phyloP scores from a whole-genome alignment of 2,329 filamentous ascomycete species.

The Colletotrichum tropicicola region DNA sequence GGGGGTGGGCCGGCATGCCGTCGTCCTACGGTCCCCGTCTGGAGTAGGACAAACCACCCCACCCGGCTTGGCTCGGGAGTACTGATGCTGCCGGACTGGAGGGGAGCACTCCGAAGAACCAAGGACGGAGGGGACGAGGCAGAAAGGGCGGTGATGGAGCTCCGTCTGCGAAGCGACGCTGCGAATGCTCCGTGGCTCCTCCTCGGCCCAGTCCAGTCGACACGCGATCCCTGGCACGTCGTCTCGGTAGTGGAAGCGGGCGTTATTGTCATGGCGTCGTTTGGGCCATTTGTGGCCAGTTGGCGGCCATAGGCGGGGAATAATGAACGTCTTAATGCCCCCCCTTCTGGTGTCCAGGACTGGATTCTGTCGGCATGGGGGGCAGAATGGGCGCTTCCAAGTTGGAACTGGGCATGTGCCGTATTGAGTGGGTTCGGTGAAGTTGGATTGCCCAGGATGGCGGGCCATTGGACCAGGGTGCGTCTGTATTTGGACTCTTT shows the following conservation, averaged over 20 bases:
- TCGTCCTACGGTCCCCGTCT: conserved; percentile 6
- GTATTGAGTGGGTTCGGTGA: conserved; percentile 8
- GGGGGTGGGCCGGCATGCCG: conserved; percentile 4
- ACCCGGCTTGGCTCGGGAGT: conserved; percentile 15
- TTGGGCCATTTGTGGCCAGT: background rate
- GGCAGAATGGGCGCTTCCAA: background rate
- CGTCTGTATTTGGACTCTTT: conserved; percentile 8
- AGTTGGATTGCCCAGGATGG: conserved; percentile 18
- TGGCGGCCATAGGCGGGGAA: conserved; percentile 11
- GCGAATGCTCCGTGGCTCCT: background rate
- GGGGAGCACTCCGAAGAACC: background rate
- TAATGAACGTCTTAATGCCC: background rate
- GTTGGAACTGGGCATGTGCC: conserved; percentile 9
- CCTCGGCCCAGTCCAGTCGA: background rate
- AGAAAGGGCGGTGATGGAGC: background rate
- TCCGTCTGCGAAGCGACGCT: background rate
- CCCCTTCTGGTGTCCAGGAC: conserved; percentile 7
- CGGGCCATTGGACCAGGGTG: conserved; percentile 12
- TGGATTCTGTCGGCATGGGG: conserved; percentile 6
- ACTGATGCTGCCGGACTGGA: conserved; percentile 11
- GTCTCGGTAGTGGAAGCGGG: conserved; percentile 10
- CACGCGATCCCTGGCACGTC: conserved; percentile 9
- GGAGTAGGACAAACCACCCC: background rate
- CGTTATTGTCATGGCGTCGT: conserved; percentile 2
- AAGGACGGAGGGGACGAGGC: background rate